Percentiles rank a stretch among this genome's conserved stretches.
Conservation (phyloP, 805 yeast genomes). For the Myxozyma monticola region DNA sequence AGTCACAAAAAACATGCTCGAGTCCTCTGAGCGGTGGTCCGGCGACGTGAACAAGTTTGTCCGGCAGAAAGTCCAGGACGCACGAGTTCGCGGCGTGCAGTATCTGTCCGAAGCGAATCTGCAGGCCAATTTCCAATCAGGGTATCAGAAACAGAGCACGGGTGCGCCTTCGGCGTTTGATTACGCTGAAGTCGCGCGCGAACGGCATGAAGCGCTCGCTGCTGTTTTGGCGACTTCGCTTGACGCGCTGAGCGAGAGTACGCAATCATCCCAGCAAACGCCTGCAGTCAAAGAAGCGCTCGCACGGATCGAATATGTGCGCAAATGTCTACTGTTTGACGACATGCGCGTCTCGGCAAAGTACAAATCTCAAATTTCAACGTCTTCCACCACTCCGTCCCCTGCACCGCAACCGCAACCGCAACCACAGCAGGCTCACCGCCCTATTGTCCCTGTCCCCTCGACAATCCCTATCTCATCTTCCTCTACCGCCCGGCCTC, state of each 20-base stretch:
- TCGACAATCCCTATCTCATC: too few relatives aligned
- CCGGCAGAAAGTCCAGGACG: slow-evolving; percentile 25
- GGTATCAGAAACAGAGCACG: too few relatives aligned
- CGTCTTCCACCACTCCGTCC: not conserved
- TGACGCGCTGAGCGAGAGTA: not conserved
- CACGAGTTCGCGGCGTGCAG: slow-evolving; percentile 14
- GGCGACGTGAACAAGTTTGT: slow-evolving; percentile 26
- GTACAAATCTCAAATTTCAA: slow-evolving; percentile 10
- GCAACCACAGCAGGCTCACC: too few relatives aligned
- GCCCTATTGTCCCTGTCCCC: too few relatives aligned
- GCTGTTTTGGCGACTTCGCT: slow-evolving; percentile 11
- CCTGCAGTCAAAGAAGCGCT: slow-evolving; percentile 9
- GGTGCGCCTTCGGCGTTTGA: slow-evolving; percentile 14
- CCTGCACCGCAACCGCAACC: not conserved
- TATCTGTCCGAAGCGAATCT: slow-evolving; percentile 4
- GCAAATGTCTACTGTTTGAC: slow-evolving; percentile 24
- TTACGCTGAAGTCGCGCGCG: slow-evolving; percentile 17
- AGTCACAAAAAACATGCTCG: slow-evolving; percentile 25
- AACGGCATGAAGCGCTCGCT: slow-evolving; percentile 22
- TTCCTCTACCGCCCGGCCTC: too few relatives aligned
- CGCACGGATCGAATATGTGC: slow-evolving; percentile 20
- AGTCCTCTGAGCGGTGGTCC: slow-evolving; percentile 24
- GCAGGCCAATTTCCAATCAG: not conserved
- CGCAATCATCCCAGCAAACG: not conserved
- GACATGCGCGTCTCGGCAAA: slow-evolving; percentile 14